Evolutionary conservation across 257 asterid species (phyloP).

Genomic region (Plantago major): DNA sequence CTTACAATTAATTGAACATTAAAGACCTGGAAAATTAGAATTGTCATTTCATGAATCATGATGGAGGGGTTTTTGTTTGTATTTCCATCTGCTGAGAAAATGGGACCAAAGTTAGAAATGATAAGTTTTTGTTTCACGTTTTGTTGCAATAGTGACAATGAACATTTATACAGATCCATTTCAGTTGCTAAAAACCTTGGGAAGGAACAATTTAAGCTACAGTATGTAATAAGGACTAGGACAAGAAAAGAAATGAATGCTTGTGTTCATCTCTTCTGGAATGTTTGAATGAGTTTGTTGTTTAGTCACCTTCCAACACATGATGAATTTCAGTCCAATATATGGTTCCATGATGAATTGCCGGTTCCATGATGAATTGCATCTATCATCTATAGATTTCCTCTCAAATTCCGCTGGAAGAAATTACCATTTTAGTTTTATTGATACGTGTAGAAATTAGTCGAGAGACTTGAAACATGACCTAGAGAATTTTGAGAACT

Average conservation of each 20-base stretch:
- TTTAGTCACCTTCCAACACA: not conserved
- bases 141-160: constrained; percentile 16
- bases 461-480: too few species aligned
- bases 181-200: not conserved
- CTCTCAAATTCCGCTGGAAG: not conserved
- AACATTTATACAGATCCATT: constrained; percentile 1
- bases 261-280: too few species aligned
- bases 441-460: not conserved
- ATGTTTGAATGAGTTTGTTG: not conserved
- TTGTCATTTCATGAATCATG: not conserved
- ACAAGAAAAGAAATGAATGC: not conserved
- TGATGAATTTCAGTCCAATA: not conserved
- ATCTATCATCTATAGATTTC: not conserved
- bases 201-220: not conserved
- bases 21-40: not conserved
- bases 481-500: too few species aligned
- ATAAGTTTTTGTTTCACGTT: constrained; percentile 1
- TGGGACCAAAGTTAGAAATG: constrained; percentile 21
- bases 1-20: too few species aligned
- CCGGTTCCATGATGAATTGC: not conserved
- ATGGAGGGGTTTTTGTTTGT: not conserved
- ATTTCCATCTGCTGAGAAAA: not conserved
- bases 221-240: not conserved
- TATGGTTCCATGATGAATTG: not conserved
- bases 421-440: not conserved